These are phyloP conservation scores for Boletus barrowsii DNA, from an alignment of 768 basidiomycete species.

Conservation along the genomic window DNA sequence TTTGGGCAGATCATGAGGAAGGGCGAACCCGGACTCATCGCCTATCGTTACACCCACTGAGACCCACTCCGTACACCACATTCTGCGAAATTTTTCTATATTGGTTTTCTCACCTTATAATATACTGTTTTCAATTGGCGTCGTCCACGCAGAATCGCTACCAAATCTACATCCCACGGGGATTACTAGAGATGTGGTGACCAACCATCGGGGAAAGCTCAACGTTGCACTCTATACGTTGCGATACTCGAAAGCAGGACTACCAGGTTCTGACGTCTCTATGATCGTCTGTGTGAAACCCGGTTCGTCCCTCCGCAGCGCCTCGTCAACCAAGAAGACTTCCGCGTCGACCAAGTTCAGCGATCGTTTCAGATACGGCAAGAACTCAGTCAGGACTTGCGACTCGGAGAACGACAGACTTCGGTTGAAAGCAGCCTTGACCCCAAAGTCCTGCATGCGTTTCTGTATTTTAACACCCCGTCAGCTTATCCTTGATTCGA, in stretches of 20 bases:
- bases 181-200: too few species aligned
- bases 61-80: slow-evolving; percentile 58
- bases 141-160: not conserved
- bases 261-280: slow-evolving; percentile 84
- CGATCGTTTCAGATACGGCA: slow-evolving; percentile 79
- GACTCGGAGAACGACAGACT: slow-evolving; percentile 80
- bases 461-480: slow-evolving; percentile 45
- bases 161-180: not conserved
- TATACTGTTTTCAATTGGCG: too few species aligned
- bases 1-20: slow-evolving; percentile 79
- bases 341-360: slow-evolving; percentile 69
- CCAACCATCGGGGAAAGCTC: too few species aligned
- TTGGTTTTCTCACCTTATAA: slow-evolving; percentile 1
- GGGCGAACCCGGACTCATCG: slow-evolving; percentile 62
- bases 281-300: slow-evolving; percentile 70
- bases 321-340: slow-evolving; percentile 67
- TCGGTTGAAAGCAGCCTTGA: slow-evolving; percentile 76
- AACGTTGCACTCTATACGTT: slow-evolving; percentile 48
- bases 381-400: slow-evolving; percentile 63
- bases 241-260: slow-evolving; percentile 83
- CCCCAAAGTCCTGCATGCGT: slow-evolving; percentile 76
- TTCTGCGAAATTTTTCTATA: slow-evolving; percentile 18
- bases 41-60: slow-evolving; percentile 50
- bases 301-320: slow-evolving; percentile 46
- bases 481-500: not conserved